Evolutionary conservation across 192 early-diverging fungal species (phyloP), one percentile per base, ranked within the genome.

Genomic region (Linnemannia elongata): DNA sequence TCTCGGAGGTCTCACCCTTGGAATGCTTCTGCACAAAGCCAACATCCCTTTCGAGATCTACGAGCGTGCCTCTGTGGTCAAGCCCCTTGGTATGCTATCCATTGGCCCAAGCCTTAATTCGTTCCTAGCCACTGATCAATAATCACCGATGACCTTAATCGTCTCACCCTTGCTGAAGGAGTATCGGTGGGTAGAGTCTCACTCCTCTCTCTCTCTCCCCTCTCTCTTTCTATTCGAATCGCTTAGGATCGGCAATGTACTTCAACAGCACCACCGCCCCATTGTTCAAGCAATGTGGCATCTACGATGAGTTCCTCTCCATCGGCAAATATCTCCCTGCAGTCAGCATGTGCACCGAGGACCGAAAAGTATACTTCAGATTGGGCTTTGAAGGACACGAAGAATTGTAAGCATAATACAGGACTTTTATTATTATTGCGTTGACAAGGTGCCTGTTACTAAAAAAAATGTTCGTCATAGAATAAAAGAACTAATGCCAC

Each of bases 71-170:
- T 0, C 79, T 6, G 55, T 74, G 60, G 72, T 80, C 35, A 72
- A 63, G 6, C 57, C 70, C 5, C 55, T 80, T 15, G 72, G 79
- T 74, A n/a, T n/a, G n/a, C n/a, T n/a, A n/a, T n/a, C n/a, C n/a
- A n/a, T n/a, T n/a, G n/a, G n/a, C n/a, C n/a, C n/a, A n/a, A n/a
- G n/a, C n/a, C n/a, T n/a, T n/a, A n/a, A n/a, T n/a, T n/a, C n/a
- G n/a, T n/a, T n/a, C n/a, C n/a, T n/a, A n/a, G n/a, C n/a, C n/a
- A n/a, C n/a, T n/a, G n/a, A n/a, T n/a, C 3, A 2, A 3, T 12
- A 1, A 13, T 52, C 49, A 52, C 4, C 8, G n/a, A 13, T 47
- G 45, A 47, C 12, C 12, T 47, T 9, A 13, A 12, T 13, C 12
- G 10, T 47, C 12, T 47, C 45, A 55, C 24, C 7, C 7, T 41